phyloP scores from a whole-genome alignment of 177 flowering plant species.

The Vitis hybrid region DNA sequence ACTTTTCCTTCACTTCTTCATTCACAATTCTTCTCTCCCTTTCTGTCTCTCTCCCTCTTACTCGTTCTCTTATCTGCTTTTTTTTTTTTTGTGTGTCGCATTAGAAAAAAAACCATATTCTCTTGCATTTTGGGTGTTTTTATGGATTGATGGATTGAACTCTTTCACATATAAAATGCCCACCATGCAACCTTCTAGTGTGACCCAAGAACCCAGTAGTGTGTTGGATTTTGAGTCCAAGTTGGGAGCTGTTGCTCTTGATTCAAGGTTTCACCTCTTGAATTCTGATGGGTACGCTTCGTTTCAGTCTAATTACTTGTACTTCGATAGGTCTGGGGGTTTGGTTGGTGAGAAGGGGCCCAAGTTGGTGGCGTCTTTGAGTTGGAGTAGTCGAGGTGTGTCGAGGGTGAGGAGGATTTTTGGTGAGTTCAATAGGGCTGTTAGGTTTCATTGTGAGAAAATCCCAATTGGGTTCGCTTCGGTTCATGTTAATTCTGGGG shows the following conservation, averaged over 20 bases:
- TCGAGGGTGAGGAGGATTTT: slow-evolving; percentile 34
- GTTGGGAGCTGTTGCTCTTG: slow-evolving; percentile 36
- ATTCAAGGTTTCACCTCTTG: slow-evolving; percentile 20
- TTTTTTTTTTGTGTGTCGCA: background rate
- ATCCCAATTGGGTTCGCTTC: slow-evolving; percentile 82
- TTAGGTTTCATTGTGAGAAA: slow-evolving; percentile 67
- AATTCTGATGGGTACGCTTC: slow-evolving; percentile 42
- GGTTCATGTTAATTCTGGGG: slow-evolving; percentile 32
- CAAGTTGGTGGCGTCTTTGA: slow-evolving; percentile 46
- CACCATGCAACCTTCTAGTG: slow-evolving; percentile 32
- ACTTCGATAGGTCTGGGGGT: slow-evolving; percentile 26
- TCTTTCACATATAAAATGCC: too few relatives aligned
- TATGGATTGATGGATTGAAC: background rate
- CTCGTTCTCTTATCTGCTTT: background rate
- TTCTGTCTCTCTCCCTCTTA: background rate
- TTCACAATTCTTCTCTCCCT: too few relatives aligned
- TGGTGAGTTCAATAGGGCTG: slow-evolving; percentile 56
- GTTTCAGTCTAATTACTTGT: slow-evolving; percentile 29
- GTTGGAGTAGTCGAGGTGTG: slow-evolving; percentile 30
- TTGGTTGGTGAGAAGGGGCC: slow-evolving; percentile 24
- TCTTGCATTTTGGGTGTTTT: background rate
- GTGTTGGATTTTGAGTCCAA: slow-evolving; percentile 37
- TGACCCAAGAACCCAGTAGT: slow-evolving; percentile 51
- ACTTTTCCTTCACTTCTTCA: background rate
- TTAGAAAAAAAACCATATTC: too few relatives aligned